phyloP scores from a whole-genome alignment of 2,329 filamentous ascomycete species.

The Hymenoscyphus linearis region DNA sequence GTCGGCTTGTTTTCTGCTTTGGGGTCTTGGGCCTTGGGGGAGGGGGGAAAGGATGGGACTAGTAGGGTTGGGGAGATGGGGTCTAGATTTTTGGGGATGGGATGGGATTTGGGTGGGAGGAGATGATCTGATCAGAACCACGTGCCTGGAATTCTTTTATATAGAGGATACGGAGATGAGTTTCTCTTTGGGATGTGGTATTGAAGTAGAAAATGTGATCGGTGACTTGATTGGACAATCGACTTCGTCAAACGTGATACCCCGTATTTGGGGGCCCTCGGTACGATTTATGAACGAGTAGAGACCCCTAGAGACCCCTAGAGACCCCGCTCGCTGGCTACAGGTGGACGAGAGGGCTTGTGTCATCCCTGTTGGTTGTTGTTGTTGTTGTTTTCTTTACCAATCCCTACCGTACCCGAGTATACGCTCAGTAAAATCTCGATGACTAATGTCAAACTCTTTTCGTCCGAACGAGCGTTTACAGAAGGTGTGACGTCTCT shows the following conservation, averaged over 20 bases:
- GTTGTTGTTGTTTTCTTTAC: background rate
- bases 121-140: background rate
- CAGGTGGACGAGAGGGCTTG: background rate
- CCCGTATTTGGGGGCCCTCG: background rate
- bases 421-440: too few relatives aligned
- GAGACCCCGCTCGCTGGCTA: background rate
- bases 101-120: background rate
- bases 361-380: background rate
- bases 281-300: background rate
- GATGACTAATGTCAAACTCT: too few relatives aligned
- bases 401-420: too few relatives aligned
- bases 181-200: background rate
- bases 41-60: background rate
- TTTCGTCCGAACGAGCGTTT: too few relatives aligned
- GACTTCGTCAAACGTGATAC: background rate
- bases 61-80: too few relatives aligned
- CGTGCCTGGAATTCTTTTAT: background rate
- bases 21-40: background rate
- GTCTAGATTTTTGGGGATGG: background rate
- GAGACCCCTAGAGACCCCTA: too few relatives aligned
- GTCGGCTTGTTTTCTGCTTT: background rate
- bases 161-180: background rate
- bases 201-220: background rate
- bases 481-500: too few relatives aligned
- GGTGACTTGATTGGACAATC: background rate